Evolutionary conservation across 441 rosid genomes (phyloP).

Genomic region (Corymbia calophylla): DNA sequence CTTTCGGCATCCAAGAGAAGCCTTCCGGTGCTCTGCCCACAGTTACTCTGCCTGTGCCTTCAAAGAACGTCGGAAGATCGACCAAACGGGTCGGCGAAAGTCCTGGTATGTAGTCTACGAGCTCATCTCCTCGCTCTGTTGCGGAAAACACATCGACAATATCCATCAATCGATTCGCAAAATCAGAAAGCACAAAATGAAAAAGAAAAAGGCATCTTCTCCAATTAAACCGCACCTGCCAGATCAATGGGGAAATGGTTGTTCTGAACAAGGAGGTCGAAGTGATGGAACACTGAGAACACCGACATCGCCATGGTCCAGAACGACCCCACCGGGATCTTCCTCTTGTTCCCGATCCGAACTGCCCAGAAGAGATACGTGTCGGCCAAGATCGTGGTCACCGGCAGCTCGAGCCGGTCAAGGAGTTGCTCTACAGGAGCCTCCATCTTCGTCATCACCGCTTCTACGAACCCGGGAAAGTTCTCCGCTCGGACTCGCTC

Average conservation of each 20-base stretch:
- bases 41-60: background rate
- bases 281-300: conserved; percentile 34
- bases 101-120: conserved; percentile 11
- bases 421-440: conserved; percentile 39
- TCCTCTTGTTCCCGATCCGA: conserved; percentile 37
- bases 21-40: background rate
- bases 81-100: background rate
- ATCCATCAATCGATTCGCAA: background rate
- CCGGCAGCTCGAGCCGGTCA: conserved; percentile 19
- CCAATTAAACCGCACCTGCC: conserved; percentile 18
- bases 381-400: conserved; percentile 31
- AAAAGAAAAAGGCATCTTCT: background rate
- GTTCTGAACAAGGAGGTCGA: conserved; percentile 32
- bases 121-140: conserved; percentile 5
- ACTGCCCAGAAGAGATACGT: conserved; percentile 34
- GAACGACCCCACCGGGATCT: conserved; percentile 46
- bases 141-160: background rate
- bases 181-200: background rate
- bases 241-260: conserved; percentile 32
- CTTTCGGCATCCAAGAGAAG: background rate
- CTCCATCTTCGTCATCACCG: background rate
- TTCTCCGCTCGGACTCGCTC: background rate
- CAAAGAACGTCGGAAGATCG: conserved; percentile 5
- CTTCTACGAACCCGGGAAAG: background rate
- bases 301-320: conserved; percentile 34